Conservation (phyloP, 1,139 yeast genomes). For the Debaryomyces udenii region DNA sequence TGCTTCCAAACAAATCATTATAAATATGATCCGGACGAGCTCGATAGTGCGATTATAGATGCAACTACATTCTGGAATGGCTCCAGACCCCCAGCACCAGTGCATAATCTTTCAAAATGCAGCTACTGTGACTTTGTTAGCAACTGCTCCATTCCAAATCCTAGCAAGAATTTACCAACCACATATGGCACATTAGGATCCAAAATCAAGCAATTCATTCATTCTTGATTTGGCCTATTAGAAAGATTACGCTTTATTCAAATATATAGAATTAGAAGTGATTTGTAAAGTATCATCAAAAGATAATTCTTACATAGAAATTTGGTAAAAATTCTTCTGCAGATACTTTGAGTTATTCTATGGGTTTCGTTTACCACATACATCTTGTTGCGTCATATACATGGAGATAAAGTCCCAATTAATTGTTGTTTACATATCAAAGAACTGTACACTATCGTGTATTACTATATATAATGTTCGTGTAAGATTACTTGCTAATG, state of each 20-base stretch:
- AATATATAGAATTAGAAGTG: no score
- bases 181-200: slow-evolving; percentile 9
- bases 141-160: slow-evolving; percentile 38
- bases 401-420: slow-evolving; percentile 48
- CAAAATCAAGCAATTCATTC: slow-evolving; percentile 9
- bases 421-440: slow-evolving; percentile 6
- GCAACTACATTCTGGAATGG: slow-evolving; percentile 62
- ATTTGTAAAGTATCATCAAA: slow-evolving; percentile 47
- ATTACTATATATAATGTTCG: slow-evolving; percentile 2
- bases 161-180: slow-evolving; percentile 6
- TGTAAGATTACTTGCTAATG: no score
- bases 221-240: not conserved
- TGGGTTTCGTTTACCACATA: slow-evolving; percentile 55
- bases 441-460: not conserved
- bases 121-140: slow-evolving; percentile 53
- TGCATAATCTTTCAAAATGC: slow-evolving; percentile 45
- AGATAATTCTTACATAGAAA: slow-evolving; percentile 31
- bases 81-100: slow-evolving; percentile 43
- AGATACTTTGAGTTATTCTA: slow-evolving; percentile 33
- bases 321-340: slow-evolving; percentile 43
- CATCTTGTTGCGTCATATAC: slow-evolving; percentile 43
- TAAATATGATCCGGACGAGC: slow-evolving; percentile 30
- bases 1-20: slow-evolving; percentile 44
- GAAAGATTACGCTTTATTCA: no score
- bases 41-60: slow-evolving; percentile 29